Evolutionary conservation across 2,329 filamentous ascomycete species (phyloP).

Genomic region (Stemphylium lycopersici): DNA sequence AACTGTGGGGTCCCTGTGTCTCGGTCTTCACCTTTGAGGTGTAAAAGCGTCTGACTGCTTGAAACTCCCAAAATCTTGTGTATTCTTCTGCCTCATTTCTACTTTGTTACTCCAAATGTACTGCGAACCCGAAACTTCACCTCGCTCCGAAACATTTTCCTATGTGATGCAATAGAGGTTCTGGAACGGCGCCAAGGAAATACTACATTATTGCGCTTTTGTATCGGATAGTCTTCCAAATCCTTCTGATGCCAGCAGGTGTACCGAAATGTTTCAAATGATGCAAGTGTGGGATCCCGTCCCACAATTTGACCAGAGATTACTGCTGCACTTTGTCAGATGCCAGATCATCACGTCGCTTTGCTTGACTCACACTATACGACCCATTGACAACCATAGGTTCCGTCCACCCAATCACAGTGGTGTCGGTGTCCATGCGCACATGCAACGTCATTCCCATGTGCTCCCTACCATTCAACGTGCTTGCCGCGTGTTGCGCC

Average conservation of each 20-base stretch:
- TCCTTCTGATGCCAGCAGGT: not conserved
- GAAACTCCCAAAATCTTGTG: not conserved
- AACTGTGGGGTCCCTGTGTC: not conserved
- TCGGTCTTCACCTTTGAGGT: not conserved
- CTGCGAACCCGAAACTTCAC: not conserved
- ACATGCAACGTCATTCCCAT: conserved; percentile 42
- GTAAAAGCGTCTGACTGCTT: not conserved
- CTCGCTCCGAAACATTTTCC: not conserved
- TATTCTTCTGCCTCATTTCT: not conserved
- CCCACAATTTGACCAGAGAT: not conserved
- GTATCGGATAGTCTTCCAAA: not conserved
- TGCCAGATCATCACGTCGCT: not conserved
- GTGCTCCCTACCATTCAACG: conserved; percentile 35
- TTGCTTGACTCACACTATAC: conserved; percentile 23
- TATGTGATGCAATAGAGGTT: not conserved
- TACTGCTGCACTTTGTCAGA: conserved; percentile 25
- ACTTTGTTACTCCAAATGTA: not conserved
- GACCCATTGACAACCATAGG: conserved; percentile 42
- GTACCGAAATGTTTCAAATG: not conserved
- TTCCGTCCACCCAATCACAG: conserved; percentile 38
- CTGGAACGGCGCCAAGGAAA: not conserved
- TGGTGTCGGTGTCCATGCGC: conserved; percentile 44
- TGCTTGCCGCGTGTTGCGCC: conserved; percentile 36
- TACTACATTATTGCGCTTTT: not conserved
- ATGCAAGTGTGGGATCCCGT: not conserved